Base-by-base conservation (phyloP, 257 asterid species). In the Solanum infundibuliforme region DNA sequence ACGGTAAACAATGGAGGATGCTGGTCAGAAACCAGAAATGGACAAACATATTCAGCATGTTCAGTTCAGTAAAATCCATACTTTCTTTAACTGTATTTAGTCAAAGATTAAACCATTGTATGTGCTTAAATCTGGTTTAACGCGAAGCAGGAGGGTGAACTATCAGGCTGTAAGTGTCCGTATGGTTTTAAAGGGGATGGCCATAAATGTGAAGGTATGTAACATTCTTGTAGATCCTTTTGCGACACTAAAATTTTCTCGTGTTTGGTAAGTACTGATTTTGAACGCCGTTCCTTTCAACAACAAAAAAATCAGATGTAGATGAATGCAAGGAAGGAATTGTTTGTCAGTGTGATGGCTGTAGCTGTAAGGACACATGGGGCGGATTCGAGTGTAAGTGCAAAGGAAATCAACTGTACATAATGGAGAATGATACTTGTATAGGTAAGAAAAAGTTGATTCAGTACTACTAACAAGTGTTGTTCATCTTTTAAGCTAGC, bases 101-200 rank as follows among this genome's bases (percentile, higher is more conserved):
- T 83, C 25, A 20, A 18, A 71, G 8, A 13, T 86, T 29, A 32
- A 73, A 86, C 66, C 0, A 31, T 39, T 66, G 0, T 36, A 39
- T 85, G 58, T 16, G 39, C 68, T 85, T 68, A 68, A 20, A 71
- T 69, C 41, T 48, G 84, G 25, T 72, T 48, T 84, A 62, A 34
- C 72, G 31, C 39, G 35, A 65, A 76, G 52, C 93, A 96, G 99
- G 98, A 93, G 68, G 90, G 92, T 10, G 92, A 93, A 81, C 83
- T 92, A 85, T 68, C 94, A 43, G 99, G 99, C 58, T 96, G 99
- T 89, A 91, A 75, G 52, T 96, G 99, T 41, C 99, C 98, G 1
- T 74, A 88, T 77, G 98, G 99, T 77, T 96, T 96, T 88, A 88
- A 34, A 2, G 98, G 98, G 23, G 97, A 96, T 89, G 98, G 99